Conservation (phyloP, 2,329 filamentous ascomycete genomes). For the Chaetomium olivaceum region DNA sequence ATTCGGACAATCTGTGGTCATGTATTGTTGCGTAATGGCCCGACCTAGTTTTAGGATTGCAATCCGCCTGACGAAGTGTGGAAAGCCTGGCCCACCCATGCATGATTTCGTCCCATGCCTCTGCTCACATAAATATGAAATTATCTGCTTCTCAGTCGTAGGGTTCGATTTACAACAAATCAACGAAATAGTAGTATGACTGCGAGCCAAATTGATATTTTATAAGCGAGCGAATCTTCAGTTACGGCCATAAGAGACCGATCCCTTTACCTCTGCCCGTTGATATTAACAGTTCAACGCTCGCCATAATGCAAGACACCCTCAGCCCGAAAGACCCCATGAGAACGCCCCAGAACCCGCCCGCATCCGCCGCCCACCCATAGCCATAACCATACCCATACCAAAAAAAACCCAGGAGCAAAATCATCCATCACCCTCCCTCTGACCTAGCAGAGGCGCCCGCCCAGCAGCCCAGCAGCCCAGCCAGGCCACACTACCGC, state of each 20-base stretch:
- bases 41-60: no score
- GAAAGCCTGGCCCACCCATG: not conserved
- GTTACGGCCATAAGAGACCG: not conserved
- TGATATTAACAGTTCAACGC: not conserved
- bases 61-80: not conserved
- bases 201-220: no score
- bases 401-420: no score
- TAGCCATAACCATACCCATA: no score
- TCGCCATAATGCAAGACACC: no score
- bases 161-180: no score
- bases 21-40: not conserved
- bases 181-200: no score
- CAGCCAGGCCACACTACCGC: not conserved
- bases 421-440: constrained; percentile 40
- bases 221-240: not conserved
- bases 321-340: not conserved
- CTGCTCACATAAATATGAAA: no score
- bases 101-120: no score
- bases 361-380: no score
- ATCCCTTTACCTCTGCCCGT: not conserved
- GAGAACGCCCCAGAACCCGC: not conserved
- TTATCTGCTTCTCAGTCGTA: no score
- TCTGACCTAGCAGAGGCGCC: not conserved
- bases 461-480: not conserved
- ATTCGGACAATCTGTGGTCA: not conserved